phyloP scores from a whole-genome alignment of 768 basidiomycete genomes.

The Lactarius quietus region DNA sequence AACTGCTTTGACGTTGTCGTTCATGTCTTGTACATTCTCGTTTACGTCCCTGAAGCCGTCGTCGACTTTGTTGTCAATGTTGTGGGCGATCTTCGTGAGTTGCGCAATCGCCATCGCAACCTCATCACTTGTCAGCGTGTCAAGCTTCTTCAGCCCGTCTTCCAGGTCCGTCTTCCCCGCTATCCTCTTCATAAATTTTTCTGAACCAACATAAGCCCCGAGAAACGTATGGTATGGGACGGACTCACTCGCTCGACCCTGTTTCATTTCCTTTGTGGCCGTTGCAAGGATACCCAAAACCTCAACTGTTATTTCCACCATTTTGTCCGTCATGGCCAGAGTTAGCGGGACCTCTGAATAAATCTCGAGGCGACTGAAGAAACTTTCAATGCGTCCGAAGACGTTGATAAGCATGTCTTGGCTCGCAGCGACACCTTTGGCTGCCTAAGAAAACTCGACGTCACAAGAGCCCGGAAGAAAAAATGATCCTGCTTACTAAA shows the following conservation, averaged over 20 bases:
- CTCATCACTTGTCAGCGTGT: neutral
- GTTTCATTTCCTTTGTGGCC: too few relatives aligned
- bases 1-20: neutral
- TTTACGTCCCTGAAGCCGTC: neutral
- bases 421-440: neutral
- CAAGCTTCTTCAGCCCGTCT: neutral
- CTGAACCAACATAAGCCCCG: too few relatives aligned
- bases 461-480: neutral
- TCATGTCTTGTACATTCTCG: neutral
- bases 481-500: neutral
- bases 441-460: neutral
- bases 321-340: neutral
- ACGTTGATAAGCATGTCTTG: neutral
- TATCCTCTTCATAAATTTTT: too few relatives aligned
- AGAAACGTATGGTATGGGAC: neutral
- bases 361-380: neutral
- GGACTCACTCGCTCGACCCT: neutral
- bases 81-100: neutral
- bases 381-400: neutral
- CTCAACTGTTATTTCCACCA: neutral
- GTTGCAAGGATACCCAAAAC: too few relatives aligned
- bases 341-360: neutral
- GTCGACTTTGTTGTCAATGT: neutral
- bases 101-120: neutral
- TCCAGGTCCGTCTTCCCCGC: neutral